Evolutionary conservation across 257 asterid genomes (phyloP), one percentile per base, ranked within the genome.

Genomic region (Lithospermum erythrorhizon): DNA sequence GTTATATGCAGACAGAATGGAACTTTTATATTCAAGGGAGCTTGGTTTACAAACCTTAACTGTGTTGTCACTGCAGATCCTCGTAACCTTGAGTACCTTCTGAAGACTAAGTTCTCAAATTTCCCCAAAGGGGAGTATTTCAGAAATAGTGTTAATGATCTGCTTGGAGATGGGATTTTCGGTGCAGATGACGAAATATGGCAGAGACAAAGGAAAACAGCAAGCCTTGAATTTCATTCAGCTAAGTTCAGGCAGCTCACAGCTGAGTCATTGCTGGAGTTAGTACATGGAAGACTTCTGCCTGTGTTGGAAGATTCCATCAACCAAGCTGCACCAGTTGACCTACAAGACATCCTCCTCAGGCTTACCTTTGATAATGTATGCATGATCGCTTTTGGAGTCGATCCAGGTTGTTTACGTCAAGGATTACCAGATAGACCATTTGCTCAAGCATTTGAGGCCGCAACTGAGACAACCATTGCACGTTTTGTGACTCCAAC

Each of bases 361-460:
- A 69, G 98, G 47, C 80, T 90, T 19, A 90, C 98, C 3, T 90
- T 90, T 59, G 98, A 90, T 32, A 90, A 90, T 61, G 96, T 90
- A 1, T 90, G 95, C 72, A 87, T 85, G 84, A 87, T 90, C 14
- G 98, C 98, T 0, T 87, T 90, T 53, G 98, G 98, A 0, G 94
- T 82, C 47, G 98, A 90, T 66, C 98, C 98, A 0, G 96, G 98
- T 0, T 90, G 96, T 61, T 76, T 90, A 37, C 22, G 75, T 21
- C 82, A 75, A 29, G 93, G 86, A 11, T 71, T 83, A 71, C 96
- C 98, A 2, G 87, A 83, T n/a, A 82, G 82, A 20, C 94, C 94
- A 0, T 90, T 90, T 54, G 98, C 98, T 23, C 52, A 56, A 5
- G 94, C 98, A 3, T 90, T 90, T 32, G 98, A 90, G 75, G 83